Evolutionary conservation across 352 stramenopile species (phyloP).

Genomic region (Globisporangium middletonii): DNA sequence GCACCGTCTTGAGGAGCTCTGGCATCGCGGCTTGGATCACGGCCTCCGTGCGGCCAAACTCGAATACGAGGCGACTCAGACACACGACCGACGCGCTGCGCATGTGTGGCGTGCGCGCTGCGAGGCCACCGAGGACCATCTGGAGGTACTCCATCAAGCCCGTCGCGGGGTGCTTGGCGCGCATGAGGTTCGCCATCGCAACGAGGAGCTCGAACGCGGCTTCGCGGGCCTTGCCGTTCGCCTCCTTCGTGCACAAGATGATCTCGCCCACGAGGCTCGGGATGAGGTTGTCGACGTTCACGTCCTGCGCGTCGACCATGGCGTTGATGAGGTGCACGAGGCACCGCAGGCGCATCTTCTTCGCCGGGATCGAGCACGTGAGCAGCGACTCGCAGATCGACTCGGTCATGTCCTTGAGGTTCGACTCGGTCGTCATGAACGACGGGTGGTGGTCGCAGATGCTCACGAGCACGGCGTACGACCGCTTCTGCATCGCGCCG

Average conservation of each 20-base stretch:
- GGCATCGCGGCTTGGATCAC: slow-evolving; percentile 77
- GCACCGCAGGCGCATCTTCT: slow-evolving; percentile 94
- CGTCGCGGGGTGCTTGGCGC: slow-evolving; percentile 47
- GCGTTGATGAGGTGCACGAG: slow-evolving; percentile 75
- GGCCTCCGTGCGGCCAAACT: slow-evolving; percentile 83
- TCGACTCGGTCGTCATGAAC: slow-evolving; percentile 70
- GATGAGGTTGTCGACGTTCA: slow-evolving; percentile 80
- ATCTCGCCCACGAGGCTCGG: slow-evolving; percentile 93
- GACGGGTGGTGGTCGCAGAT: slow-evolving; percentile 82
- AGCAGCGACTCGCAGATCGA: slow-evolving; percentile 92
- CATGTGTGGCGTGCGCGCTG: slow-evolving; percentile 93
- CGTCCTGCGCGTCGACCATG: slow-evolving; percentile 68
- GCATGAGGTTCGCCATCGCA: slow-evolving; percentile 75
- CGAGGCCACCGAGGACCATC: slow-evolving; percentile 91
- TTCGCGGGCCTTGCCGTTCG: slow-evolving; percentile 92
- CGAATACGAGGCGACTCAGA: slow-evolving; percentile 92
- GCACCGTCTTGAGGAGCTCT: slow-evolving; percentile 88
- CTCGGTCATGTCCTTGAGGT: slow-evolving; percentile 90
- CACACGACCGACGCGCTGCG: slow-evolving; percentile 93
- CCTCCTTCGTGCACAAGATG: slow-evolving; percentile 96
- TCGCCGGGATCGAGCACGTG: slow-evolving; percentile 92
- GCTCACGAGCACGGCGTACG: slow-evolving; percentile 78
- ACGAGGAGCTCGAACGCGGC: slow-evolving; percentile 83
- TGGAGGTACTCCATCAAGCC: slow-evolving; percentile 89
- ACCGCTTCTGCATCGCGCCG: slow-evolving; percentile 84